Evolutionary conservation across 768 basidiomycete genomes (phyloP).

Genomic region (Harrya chromipes): DNA sequence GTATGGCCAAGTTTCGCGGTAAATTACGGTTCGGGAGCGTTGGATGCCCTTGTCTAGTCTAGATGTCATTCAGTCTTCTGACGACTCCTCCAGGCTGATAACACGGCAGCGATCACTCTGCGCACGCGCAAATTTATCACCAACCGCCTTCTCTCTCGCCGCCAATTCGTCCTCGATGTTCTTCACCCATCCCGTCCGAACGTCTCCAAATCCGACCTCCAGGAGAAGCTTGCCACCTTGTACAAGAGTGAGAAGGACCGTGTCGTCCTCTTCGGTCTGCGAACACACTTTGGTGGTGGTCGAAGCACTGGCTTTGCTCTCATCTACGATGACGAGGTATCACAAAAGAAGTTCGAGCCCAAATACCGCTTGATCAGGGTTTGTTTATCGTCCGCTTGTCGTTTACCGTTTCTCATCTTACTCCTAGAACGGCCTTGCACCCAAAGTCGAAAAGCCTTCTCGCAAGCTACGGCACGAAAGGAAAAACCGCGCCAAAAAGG

Average conservation of each 20-base stretch:
- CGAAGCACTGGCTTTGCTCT: constrained; percentile 94
- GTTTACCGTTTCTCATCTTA: constrained; percentile 2
- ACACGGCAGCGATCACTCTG: constrained; percentile 84
- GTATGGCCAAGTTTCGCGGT: constrained; percentile 3
- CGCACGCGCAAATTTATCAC: constrained; percentile 99
- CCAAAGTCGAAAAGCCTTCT: constrained; percentile 87
- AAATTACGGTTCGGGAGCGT: constrained; percentile 8
- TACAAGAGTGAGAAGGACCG: constrained; percentile 93
- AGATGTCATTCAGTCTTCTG: constrained; percentile 23
- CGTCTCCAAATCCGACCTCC: constrained; percentile 87
- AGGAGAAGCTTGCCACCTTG: constrained; percentile 85
- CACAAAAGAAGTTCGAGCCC: constrained; percentile 97
- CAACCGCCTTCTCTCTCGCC: constrained; percentile 93
- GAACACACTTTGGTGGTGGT: constrained; percentile 98
- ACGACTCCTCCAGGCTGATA: constrained; percentile 57
- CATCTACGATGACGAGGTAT: constrained; percentile 94
- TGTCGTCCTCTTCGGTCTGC: constrained; percentile 92
- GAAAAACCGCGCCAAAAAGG: constrained; percentile 99
- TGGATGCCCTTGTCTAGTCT: constrained; percentile 25
- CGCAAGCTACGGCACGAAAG: constrained; percentile 99
- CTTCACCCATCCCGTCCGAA: constrained; percentile 95
- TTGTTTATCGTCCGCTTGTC: constrained; percentile 34
- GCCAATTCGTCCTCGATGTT: constrained; percentile 93
- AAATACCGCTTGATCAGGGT: constrained; percentile 93
- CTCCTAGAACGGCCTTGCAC: constrained; percentile 56